Evolutionary conservation across 345 rosid genomes (phyloP).

Genomic region (Arabis alpina): DNA sequence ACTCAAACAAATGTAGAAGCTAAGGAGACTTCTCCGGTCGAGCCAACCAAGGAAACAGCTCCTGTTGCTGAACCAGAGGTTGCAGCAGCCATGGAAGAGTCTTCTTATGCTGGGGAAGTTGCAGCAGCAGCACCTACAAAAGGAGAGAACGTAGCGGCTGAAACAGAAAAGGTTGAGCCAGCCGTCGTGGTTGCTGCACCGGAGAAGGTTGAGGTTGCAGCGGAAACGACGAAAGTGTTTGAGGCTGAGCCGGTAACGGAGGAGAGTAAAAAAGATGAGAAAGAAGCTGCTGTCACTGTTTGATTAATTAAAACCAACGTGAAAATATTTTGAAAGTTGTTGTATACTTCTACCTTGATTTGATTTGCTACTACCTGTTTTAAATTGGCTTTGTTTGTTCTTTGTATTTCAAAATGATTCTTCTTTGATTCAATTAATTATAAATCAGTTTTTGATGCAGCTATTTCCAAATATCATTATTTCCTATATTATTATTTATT

Average conservation of each 20-base stretch:
- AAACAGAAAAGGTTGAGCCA: constrained; percentile 29
- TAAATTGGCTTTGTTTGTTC: constrained; percentile 33
- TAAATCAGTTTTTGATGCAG: constrained; percentile 25
- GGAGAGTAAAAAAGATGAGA: constrained; percentile 30
- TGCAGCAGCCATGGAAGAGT: constrained; percentile 31
- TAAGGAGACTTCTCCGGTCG: constrained; percentile 36
- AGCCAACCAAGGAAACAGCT: constrained; percentile 33
- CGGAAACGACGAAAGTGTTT: not conserved
- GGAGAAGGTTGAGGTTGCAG: constrained; percentile 16
- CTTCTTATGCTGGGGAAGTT: constrained; percentile 29
- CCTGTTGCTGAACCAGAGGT: constrained; percentile 32
- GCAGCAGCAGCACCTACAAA: constrained; percentile 5
- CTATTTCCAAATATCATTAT: too few relatives aligned
- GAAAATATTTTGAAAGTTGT: constrained; percentile 35
- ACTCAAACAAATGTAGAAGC: constrained; percentile 34
- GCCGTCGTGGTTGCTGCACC: constrained; percentile 12
- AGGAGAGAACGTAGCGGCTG: constrained; percentile 22
- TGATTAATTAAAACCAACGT: constrained; percentile 23
- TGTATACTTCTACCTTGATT: constrained; percentile 25
- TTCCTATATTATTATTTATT: not conserved
- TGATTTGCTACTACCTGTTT: constrained; percentile 36
- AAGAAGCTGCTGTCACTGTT: constrained; percentile 34
- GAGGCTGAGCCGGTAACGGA: constrained; percentile 33
- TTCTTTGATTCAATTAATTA: constrained; percentile 31
- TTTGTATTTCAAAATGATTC: constrained; percentile 24